A percentile compares a stretch with the other conserved stretches of the same genome.
Evolutionary conservation across 768 basidiomycete species (phyloP).

Genomic region (Sporobolomyces roseus): DNA sequence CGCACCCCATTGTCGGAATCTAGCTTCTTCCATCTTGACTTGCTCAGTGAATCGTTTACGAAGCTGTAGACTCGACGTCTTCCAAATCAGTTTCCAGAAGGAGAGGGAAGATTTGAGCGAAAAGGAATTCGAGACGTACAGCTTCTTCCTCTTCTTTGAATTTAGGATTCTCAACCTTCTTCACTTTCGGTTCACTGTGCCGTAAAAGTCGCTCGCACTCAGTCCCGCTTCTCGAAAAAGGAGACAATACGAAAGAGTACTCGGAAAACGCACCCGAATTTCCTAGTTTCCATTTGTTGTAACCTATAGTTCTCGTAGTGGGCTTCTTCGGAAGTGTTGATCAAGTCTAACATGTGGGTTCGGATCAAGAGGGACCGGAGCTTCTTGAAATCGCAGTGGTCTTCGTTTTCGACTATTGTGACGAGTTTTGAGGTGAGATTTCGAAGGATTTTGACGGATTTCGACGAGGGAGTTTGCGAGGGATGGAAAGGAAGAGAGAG

Average conservation of each 20-base stretch:
- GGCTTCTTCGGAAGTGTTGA: constrained; percentile 87
- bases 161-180: constrained; percentile 98
- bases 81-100: background rate
- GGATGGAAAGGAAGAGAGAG: too few species aligned
- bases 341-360: constrained; percentile 97
- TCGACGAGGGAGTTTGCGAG: too few species aligned
- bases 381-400: constrained; percentile 99
- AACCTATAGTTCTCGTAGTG: constrained; percentile 99
- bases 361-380: constrained; percentile 90
- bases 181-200: constrained; percentile 77
- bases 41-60: constrained; percentile 98
- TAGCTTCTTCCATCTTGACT: constrained; percentile 95
- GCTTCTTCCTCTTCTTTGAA: constrained; percentile 99
- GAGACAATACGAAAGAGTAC: background rate
- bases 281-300: constrained; percentile 99
- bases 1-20: constrained; percentile 97
- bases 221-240: background rate
- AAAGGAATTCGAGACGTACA: constrained; percentile 14
- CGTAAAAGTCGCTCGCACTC: background rate
- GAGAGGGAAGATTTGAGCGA: background rate
- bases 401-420: constrained; percentile 98
- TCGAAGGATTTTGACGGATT: too few species aligned
- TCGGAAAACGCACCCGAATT: constrained; percentile 61
- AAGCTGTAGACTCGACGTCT: constrained; percentile 49
- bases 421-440: too few species aligned